These are phyloP conservation scores for Myxozyma geophila DNA, from an alignment of 805 yeast species.

Conservation along the genomic window DNA sequence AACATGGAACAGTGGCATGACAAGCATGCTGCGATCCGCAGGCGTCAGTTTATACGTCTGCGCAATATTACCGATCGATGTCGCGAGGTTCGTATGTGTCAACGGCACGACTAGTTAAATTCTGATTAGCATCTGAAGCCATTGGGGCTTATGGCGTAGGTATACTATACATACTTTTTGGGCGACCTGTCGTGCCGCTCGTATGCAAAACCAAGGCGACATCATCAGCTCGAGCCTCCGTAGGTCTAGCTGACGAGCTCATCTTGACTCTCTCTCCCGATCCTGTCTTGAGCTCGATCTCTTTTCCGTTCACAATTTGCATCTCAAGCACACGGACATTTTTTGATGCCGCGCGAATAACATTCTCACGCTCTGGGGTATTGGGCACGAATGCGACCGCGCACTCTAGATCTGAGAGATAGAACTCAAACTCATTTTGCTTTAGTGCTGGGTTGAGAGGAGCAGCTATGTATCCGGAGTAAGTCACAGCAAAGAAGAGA, in stretches of 20 bases:
- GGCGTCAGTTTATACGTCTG: constrained; percentile 58
- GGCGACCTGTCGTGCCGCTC: constrained; percentile 76
- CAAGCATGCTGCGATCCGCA: constrained; percentile 62
- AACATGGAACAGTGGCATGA: constrained; percentile 79
- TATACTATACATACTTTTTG: constrained; percentile 48
- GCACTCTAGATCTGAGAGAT: constrained; percentile 63
- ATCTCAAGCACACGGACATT: constrained; percentile 40
- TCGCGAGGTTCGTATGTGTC: constrained; percentile 64
- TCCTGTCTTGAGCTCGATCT: background rate
- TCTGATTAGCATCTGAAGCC: background rate
- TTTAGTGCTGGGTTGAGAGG: constrained; percentile 70
- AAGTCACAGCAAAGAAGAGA: constrained; percentile 61
- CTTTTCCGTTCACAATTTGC: constrained; percentile 1
- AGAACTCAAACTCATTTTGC: constrained; percentile 65
- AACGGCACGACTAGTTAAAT: constrained; percentile 60
- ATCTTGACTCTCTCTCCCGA: constrained; percentile 40
- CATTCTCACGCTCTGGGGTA: constrained; percentile 49
- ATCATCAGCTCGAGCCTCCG: constrained; percentile 46
- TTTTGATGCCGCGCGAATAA: constrained; percentile 56
- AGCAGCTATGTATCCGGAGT: constrained; percentile 63
- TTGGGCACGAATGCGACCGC: constrained; percentile 65
- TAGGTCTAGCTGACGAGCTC: constrained; percentile 46
- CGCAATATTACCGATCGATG: constrained; percentile 62
- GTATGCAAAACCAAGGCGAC: constrained; percentile 72
- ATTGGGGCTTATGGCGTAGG: background rate